Percentiles rank a stretch among this genome's conserved stretches.
phyloP scores from a whole-genome alignment of 805 yeast genomes.

The Candida piceae region DNA sequence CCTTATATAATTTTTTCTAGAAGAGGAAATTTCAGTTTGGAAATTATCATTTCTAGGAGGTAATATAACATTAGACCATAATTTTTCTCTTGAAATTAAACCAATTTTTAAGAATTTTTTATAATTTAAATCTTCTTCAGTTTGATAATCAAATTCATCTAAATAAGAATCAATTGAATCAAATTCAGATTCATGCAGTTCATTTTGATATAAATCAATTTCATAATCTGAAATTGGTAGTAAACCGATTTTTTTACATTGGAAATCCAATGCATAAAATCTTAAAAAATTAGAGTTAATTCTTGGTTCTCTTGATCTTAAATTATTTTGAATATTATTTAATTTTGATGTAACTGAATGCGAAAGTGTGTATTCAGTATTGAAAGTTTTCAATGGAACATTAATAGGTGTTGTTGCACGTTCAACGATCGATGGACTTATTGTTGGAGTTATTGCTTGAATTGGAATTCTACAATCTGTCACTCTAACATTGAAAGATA shows the following conservation, averaged over 20 bases:
- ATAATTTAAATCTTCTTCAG: slow-evolving; percentile 8
- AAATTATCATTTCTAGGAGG: slow-evolving; percentile 43
- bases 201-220: slow-evolving; percentile 28
- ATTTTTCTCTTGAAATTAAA: slow-evolving; percentile 40
- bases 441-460: slow-evolving; percentile 2
- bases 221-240: slow-evolving; percentile 31
- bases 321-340: not conserved
- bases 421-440: not conserved
- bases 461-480: slow-evolving; percentile 14
- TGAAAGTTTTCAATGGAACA: slow-evolving; percentile 13
- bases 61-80: slow-evolving; percentile 50
- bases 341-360: slow-evolving; percentile 1
- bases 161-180: slow-evolving; percentile 23
- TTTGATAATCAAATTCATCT: slow-evolving; percentile 13
- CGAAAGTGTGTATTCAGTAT: slow-evolving; percentile 10
- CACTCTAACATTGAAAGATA: slow-evolving; percentile 14
- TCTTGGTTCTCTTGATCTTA: slow-evolving; percentile 40
- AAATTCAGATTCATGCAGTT: slow-evolving; percentile 22
- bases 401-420: not conserved
- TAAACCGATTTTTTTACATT: slow-evolving; percentile 32
- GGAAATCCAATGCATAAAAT: slow-evolving; percentile 45
- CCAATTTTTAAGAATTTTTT: slow-evolving; percentile 30
- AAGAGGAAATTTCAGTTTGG: slow-evolving; percentile 1
- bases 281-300: slow-evolving; percentile 45
- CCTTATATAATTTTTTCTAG: slow-evolving; percentile 8